A percentile compares a stretch with the other conserved stretches of the same genome.
Conservation (phyloP, 305 asterid genomes). For the Fraxinus platypoda region DNA sequence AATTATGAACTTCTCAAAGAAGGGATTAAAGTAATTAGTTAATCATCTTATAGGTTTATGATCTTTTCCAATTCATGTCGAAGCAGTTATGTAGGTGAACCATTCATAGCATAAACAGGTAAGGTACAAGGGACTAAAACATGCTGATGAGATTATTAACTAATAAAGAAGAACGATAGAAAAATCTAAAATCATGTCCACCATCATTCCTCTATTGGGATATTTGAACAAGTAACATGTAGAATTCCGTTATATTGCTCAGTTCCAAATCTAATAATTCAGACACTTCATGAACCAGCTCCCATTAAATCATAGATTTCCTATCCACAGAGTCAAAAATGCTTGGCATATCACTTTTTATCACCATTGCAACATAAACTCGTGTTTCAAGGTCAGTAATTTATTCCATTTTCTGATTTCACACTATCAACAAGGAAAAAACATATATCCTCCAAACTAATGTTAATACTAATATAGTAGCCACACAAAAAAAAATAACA, state of each 20-base stretch:
- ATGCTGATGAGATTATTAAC: neutral
- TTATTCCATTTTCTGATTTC: neutral
- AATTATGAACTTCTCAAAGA: slow-evolving; percentile 14
- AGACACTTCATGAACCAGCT: neutral
- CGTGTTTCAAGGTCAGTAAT: neutral
- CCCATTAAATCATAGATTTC: neutral
- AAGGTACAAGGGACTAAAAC: neutral
- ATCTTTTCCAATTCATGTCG: slow-evolving; percentile 18
- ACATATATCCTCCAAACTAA: neutral
- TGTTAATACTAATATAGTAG: neutral
- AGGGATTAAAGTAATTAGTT: neutral
- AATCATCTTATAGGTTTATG: neutral
- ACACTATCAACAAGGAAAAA: neutral
- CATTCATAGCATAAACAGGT: slow-evolving; percentile 11
- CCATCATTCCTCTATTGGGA: neutral
- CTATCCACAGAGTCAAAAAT: neutral
- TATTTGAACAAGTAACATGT: neutral
- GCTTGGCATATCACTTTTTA: neutral
- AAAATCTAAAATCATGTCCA: neutral
- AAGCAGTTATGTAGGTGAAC: slow-evolving; percentile 3
- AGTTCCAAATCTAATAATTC: neutral
- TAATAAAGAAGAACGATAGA: neutral
- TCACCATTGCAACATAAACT: neutral
- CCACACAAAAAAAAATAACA: neutral
- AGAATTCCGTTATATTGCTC: neutral